These are phyloP conservation scores for Onygenales sp. DNA, from an alignment of 2,329 filamentous ascomycete genomes.

Conservation along the genomic window DNA sequence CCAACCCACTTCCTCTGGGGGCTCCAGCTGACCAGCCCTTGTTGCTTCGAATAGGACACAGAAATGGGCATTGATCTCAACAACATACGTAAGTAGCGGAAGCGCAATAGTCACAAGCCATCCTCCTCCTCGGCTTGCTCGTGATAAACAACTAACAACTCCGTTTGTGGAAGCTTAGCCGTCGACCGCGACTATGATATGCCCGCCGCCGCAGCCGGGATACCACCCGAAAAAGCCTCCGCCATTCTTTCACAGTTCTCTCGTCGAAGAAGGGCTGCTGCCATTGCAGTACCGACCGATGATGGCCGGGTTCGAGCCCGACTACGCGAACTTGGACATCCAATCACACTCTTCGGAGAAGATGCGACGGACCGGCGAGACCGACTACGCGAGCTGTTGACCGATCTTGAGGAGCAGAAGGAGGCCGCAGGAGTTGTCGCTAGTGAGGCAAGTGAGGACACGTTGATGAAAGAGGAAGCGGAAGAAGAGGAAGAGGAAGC, in stretches of 20 bases:
- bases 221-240: constrained; percentile 71
- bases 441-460: constrained; percentile 45
- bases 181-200: constrained; percentile 80
- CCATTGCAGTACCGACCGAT: constrained; percentile 87
- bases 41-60: constrained; percentile 35
- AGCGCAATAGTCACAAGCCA: background rate
- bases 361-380: constrained; percentile 77
- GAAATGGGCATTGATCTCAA: constrained; percentile 53
- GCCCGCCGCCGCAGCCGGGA: constrained; percentile 53
- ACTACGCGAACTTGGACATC: constrained; percentile 81
- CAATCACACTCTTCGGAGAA: constrained; percentile 90
- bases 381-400: constrained; percentile 71
- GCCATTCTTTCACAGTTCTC: constrained; percentile 82
- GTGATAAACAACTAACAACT: background rate
- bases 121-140: background rate
- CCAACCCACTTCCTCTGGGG: constrained; percentile 1
- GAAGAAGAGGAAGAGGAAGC: constrained; percentile 49
- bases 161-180: constrained; percentile 30
- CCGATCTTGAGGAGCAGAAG: constrained; percentile 58
- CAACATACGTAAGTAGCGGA: constrained; percentile 49
- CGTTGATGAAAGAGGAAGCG: constrained; percentile 44
- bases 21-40: constrained; percentile 18
- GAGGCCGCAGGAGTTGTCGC: constrained; percentile 34
- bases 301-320: constrained; percentile 74
- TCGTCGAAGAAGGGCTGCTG: constrained; percentile 78